Conservation (phyloP, 192 early-diverging fungal genomes). For the Diversispora epigaea region DNA sequence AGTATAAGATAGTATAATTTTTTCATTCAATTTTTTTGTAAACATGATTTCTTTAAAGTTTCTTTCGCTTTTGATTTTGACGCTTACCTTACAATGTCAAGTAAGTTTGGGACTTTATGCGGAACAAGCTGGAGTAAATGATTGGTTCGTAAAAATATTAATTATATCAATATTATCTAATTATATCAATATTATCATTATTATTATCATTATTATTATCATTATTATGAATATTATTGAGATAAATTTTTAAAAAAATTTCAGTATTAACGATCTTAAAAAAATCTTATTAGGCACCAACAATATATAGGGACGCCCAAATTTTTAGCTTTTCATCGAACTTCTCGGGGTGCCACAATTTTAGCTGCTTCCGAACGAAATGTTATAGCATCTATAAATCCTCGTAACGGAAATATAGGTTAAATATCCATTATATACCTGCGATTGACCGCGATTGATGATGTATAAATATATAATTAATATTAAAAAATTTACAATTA, state of each 20-base stretch:
- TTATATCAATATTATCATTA: not conserved
- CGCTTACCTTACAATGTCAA: not conserved
- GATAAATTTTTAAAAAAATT: too few relatives aligned
- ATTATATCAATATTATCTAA: not conserved
- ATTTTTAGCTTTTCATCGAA: slow-evolving; percentile 33
- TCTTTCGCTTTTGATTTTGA: slow-evolving; percentile 27
- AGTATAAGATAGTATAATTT: too few relatives aligned
- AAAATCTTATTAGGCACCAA: slow-evolving; percentile 48
- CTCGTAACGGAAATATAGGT: slow-evolving; percentile 70
- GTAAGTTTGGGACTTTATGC: slow-evolving; percentile 34
- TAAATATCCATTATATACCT: slow-evolving; percentile 13
- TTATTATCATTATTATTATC: not conserved
- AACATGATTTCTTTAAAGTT: too few relatives aligned
- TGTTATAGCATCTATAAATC: slow-evolving; percentile 68
- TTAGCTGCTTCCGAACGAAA: slow-evolving; percentile 70
- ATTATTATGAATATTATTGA: too few relatives aligned
- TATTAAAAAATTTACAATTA: not conserved
- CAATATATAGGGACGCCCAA: slow-evolving; percentile 52
- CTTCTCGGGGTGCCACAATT: slow-evolving; percentile 43
- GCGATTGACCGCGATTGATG: not conserved
- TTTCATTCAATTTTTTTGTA: too few relatives aligned
- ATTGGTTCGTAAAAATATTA: slow-evolving; percentile 44
- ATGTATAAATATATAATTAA: not conserved
- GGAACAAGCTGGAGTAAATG: slow-evolving; percentile 48
- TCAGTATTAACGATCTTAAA: too few relatives aligned